These are phyloP conservation scores for Podospora australis DNA, from an alignment of 495 filamentous ascomycete genomes.

Conservation along the genomic window DNA sequence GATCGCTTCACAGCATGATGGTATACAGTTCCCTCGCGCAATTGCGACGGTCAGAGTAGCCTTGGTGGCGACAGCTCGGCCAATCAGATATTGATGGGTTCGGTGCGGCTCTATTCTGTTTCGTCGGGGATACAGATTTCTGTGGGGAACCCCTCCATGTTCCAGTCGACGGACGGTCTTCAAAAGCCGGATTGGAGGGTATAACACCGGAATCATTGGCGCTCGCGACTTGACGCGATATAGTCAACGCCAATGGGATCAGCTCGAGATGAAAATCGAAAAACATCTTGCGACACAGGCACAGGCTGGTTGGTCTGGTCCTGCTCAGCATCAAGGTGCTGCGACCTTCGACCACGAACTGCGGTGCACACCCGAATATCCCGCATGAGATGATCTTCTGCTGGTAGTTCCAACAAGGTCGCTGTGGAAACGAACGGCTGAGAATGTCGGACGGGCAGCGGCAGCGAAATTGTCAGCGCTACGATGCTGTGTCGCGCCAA, in stretches of 20 bases:
- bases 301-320: constrained; percentile 4
- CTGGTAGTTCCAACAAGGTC: constrained; percentile 7
- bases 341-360: constrained; percentile 5
- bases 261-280: constrained; percentile 15
- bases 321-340: no score
- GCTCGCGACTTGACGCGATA: constrained; percentile 1
- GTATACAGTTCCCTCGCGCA: constrained; percentile 23
- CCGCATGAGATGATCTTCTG: constrained; percentile 13
- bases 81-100: constrained; percentile 14
- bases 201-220: constrained; percentile 23
- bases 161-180: constrained; percentile 8
- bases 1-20: constrained; percentile 19
- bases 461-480: constrained; percentile 1
- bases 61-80: constrained; percentile 6
- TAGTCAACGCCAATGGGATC: constrained; percentile 18
- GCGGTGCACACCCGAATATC: constrained; percentile 5
- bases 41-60: constrained; percentile 15
- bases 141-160: constrained; percentile 13
- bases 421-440: constrained; percentile 6
- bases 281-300: constrained; percentile 11
- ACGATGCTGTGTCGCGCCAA: no score
- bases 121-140: constrained; percentile 9
- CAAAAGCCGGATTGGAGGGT: constrained; percentile 23
- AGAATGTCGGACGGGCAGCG: neutral
- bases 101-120: constrained; percentile 5